These are phyloP conservation scores for Leccinum ochraceum DNA, from an alignment of 768 basidiomycete species.

Conservation along the genomic window DNA sequence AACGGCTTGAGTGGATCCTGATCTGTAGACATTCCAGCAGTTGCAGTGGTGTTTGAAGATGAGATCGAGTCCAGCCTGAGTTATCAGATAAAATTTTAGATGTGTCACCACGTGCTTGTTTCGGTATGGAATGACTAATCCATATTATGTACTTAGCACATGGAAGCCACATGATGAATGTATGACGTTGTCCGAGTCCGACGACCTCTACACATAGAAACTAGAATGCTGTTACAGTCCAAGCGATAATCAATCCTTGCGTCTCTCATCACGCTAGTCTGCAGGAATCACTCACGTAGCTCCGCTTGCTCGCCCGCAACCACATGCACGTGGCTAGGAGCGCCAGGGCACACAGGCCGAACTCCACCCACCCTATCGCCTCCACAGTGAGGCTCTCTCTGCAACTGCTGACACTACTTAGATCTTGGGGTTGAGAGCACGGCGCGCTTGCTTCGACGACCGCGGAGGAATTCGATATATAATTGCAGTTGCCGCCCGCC, in stretches of 20 bases:
- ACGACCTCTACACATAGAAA: slow-evolving; percentile 32
- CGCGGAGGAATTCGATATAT: slow-evolving; percentile 39
- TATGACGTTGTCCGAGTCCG: not conserved
- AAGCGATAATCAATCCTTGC: slow-evolving; percentile 21
- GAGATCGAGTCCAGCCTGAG: slow-evolving; percentile 3
- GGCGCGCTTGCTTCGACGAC: slow-evolving; percentile 27
- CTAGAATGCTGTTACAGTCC: slow-evolving; percentile 33
- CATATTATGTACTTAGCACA: slow-evolving; percentile 6
- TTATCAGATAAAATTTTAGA: slow-evolving; percentile 29
- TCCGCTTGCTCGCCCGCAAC: slow-evolving; percentile 42
- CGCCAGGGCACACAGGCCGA: slow-evolving; percentile 59
- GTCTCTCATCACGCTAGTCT: slow-evolving; percentile 39
- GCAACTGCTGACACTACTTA: slow-evolving; percentile 47
- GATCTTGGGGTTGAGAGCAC: slow-evolving; percentile 23
- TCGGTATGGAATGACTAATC: slow-evolving; percentile 19
- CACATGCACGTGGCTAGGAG: slow-evolving; percentile 56
- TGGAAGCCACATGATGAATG: no score
- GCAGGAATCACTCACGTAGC: slow-evolving; percentile 44
- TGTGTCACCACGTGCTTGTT: not conserved
- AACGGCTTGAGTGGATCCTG: not conserved
- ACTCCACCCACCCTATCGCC: slow-evolving; percentile 76
- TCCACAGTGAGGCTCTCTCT: slow-evolving; percentile 73
- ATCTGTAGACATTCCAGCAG: not conserved
- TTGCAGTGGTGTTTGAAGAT: not conserved
- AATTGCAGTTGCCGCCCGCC: slow-evolving; percentile 57